These are phyloP conservation scores for Tetrahymena borealis DNA, from an alignment of 73 alveolate genomes.

Conservation along the genomic window DNA sequence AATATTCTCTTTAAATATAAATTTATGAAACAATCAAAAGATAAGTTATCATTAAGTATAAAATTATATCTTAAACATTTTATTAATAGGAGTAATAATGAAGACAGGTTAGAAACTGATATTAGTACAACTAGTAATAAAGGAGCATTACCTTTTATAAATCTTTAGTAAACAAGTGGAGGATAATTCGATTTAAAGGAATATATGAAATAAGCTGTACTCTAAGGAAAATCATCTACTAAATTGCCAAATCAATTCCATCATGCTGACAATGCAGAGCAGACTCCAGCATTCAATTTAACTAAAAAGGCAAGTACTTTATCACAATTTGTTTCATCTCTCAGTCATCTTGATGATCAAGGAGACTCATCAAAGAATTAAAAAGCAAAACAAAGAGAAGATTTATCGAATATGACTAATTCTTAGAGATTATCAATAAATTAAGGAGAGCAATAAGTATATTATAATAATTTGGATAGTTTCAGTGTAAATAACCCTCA, in stretches of 20 bases:
- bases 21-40: neutral
- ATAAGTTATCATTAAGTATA: neutral
- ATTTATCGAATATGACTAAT: neutral
- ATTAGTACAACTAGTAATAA: neutral
- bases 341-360: neutral
- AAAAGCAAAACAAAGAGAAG: neutral
- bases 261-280: neutral
- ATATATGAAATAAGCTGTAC: neutral
- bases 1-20: neutral
- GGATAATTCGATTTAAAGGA: neutral
- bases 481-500: neutral
- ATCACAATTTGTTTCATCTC: neutral
- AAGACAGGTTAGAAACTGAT: neutral
- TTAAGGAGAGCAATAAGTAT: neutral
- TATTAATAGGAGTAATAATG: neutral
- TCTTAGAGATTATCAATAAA: neutral
- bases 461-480: neutral
- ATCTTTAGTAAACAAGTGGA: neutral
- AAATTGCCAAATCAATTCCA: neutral
- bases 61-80: neutral
- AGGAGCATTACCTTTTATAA: neutral
- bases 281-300: neutral
- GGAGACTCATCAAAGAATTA: neutral
- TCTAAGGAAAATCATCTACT: neutral
- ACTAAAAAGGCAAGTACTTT: neutral